Conservation (phyloP, 495 filamentous ascomycete genomes). For the Arthonia radiata region DNA sequence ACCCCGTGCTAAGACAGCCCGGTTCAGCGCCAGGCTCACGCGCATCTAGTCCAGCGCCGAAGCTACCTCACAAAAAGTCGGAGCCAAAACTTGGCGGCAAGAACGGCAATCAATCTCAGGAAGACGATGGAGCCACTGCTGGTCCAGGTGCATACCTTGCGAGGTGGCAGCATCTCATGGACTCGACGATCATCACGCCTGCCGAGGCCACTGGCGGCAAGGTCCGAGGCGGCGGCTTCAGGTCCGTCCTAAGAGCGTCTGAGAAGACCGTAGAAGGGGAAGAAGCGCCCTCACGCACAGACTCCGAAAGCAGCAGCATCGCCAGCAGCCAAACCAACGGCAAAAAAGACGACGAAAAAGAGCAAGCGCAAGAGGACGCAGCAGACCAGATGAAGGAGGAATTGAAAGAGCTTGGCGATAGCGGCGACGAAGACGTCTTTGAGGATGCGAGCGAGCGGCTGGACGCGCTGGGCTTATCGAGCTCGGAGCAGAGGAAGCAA, state of each 20-base stretch:
- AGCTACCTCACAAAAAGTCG: neutral
- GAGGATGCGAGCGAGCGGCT: no score
- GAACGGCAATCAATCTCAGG: neutral
- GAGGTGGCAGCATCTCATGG: slow-evolving; percentile 36
- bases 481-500: no score
- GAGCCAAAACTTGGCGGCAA: slow-evolving; percentile 7
- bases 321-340: no score
- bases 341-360: no score
- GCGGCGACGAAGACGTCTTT: no score
- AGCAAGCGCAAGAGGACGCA: no score
- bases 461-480: no score
- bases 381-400: no score
- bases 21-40: neutral
- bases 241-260: slow-evolving; percentile 22
- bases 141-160: slow-evolving; percentile 36
- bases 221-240: slow-evolving; percentile 24
- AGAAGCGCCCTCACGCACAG: no score
- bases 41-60: neutral
- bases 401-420: no score
- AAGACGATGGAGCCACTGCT: slow-evolving; percentile 11
- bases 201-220: slow-evolving; percentile 13
- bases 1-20: neutral
- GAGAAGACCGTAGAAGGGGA: no score
- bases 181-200: slow-evolving; percentile 33
- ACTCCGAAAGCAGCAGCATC: no score